Conservation (phyloP, 2,329 filamentous ascomycete genomes). For the Apiospora rasikravindrae region DNA sequence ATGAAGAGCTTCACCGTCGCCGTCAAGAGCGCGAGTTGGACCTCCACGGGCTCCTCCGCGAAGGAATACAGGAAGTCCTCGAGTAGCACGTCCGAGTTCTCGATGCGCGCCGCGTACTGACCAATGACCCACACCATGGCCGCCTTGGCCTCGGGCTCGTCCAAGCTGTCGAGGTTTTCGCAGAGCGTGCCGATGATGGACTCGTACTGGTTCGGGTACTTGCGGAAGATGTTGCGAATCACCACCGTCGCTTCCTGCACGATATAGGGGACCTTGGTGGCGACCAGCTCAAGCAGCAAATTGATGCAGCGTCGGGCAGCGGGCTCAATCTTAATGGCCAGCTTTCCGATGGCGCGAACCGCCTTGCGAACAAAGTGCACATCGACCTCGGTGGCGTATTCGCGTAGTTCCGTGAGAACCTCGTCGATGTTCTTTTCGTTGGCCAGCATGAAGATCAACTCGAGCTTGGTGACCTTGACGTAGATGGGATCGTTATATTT, state of each 20-base stretch:
- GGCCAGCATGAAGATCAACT: slow-evolving; percentile 98
- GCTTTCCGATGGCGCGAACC: slow-evolving; percentile 94
- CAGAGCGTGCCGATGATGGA: slow-evolving; percentile 95
- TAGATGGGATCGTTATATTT: slow-evolving; percentile 99
- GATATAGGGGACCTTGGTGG: slow-evolving; percentile 98
- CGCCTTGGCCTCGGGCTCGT: slow-evolving; percentile 97
- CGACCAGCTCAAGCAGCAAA: slow-evolving; percentile 87
- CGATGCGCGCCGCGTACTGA: slow-evolving; percentile 95
- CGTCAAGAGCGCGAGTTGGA: slow-evolving; percentile 91
- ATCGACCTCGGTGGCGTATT: slow-evolving; percentile 98
- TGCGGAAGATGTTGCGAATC: slow-evolving; percentile 98
- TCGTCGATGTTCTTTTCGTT: slow-evolving; percentile 95
- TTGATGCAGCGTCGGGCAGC: slow-evolving; percentile 91
- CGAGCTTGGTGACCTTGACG: slow-evolving; percentile 98
- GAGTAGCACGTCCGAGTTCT: slow-evolving; percentile 91
- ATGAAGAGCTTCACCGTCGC: slow-evolving; percentile 98
- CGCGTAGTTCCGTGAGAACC: slow-evolving; percentile 89
- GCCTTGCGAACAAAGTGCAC: slow-evolving; percentile 99
- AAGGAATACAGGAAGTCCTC: slow-evolving; percentile 97
- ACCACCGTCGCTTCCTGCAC: slow-evolving; percentile 99
- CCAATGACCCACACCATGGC: slow-evolving; percentile 99
- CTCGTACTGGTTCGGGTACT: slow-evolving; percentile 98
- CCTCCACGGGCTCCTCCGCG: slow-evolving; percentile 91
- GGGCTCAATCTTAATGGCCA: slow-evolving; percentile 98
- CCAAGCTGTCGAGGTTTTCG: slow-evolving; percentile 93